These are phyloP conservation scores for Nepenthes mirabilis DNA, from an alignment of 148 eudicot species.

Conservation along the genomic window DNA sequence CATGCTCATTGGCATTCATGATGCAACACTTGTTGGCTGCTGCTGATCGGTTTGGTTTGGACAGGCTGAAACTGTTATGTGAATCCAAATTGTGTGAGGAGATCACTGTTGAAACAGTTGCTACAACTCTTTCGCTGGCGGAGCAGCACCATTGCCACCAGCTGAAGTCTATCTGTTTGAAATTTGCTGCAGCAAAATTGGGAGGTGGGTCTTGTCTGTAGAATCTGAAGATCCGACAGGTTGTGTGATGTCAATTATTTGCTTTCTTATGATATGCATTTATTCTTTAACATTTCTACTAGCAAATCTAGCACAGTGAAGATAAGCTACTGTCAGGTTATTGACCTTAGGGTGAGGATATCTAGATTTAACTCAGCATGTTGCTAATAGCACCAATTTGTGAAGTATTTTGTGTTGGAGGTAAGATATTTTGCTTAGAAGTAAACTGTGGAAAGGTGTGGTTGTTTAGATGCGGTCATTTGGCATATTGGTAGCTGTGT, in stretches of 20 bases:
- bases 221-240: conserved; percentile 43
- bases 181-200: conserved; percentile 86
- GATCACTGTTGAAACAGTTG: conserved; percentile 55
- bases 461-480: too few relatives aligned
- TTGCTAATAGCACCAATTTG: too few relatives aligned
- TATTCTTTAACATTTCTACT: too few relatives aligned
- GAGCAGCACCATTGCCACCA: conserved; percentile 79
- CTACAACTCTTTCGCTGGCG: conserved; percentile 78
- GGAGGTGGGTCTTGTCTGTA: conserved; percentile 72
- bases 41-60: conserved; percentile 89
- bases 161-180: conserved; percentile 71
- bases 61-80: conserved; percentile 61
- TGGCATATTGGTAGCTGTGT: too few relatives aligned
- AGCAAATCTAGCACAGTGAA: too few relatives aligned
- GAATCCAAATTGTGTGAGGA: conserved; percentile 78
- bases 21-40: conserved; percentile 93
- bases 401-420: too few relatives aligned
- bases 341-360: too few relatives aligned
- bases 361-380: too few relatives aligned
- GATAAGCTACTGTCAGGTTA: too few relatives aligned
- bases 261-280: neutral
- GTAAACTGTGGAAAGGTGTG: too few relatives aligned
- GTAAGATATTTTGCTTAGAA: too few relatives aligned
- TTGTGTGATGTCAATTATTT: conserved; percentile 24
- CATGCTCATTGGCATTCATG: conserved; percentile 39